Conservation (phyloP, 345 rosid genomes). For the Brassica carinata region DNA sequence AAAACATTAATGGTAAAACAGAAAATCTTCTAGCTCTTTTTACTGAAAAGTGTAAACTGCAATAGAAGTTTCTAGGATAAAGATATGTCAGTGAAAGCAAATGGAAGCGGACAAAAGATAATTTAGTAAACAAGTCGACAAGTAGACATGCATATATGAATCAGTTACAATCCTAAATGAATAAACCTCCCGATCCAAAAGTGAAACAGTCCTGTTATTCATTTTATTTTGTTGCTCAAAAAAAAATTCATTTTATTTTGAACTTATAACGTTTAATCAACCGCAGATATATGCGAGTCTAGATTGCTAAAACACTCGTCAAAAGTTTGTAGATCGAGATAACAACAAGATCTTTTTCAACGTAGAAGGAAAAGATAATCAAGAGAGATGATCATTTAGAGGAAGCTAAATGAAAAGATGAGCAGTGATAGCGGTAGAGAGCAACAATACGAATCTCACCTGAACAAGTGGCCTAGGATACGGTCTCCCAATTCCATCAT, state of each 20-base stretch:
- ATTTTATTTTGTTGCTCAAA: background rate
- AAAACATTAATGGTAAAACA: slow-evolving; percentile 23
- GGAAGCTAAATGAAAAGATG: background rate
- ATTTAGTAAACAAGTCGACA: slow-evolving; percentile 17
- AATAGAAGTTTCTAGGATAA: slow-evolving; percentile 16
- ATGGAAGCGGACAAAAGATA: slow-evolving; percentile 2
- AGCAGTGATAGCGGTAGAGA: background rate
- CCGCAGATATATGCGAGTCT: background rate
- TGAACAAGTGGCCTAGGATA: slow-evolving; percentile 57
- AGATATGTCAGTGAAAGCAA: background rate
- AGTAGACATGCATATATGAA: slow-evolving; percentile 1
- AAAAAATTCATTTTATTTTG: background rate
- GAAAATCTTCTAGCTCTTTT: slow-evolving; percentile 6
- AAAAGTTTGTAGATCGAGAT: background rate
- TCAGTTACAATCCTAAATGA: slow-evolving; percentile 4
- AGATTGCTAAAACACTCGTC: background rate
- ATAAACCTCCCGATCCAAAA: slow-evolving; percentile 15
- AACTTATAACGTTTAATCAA: background rate
- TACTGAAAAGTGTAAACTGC: background rate
- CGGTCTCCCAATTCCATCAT: slow-evolving; percentile 61
- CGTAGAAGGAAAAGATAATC: background rate
- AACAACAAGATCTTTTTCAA: background rate
- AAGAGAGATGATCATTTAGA: background rate
- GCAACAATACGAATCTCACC: slow-evolving; percentile 45
- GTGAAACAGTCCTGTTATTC: slow-evolving; percentile 1